Conservation (phyloP, 2,329 filamentous ascomycete genomes). For the Neofusicoccum cordaticola region DNA sequence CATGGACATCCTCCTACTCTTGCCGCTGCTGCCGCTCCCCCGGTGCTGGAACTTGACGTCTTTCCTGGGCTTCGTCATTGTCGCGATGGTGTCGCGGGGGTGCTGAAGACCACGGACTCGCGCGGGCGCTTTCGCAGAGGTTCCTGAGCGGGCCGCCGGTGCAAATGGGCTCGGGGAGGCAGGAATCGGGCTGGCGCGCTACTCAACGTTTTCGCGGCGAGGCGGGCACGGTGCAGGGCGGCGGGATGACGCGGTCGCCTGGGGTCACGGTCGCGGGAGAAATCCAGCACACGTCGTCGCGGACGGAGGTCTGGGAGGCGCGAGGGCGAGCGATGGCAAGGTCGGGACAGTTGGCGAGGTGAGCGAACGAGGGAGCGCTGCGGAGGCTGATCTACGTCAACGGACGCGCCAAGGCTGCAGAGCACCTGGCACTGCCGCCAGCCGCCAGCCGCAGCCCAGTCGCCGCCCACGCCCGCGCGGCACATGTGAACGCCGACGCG, state of each 20-base stretch:
- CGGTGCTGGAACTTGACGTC: conserved; percentile 57
- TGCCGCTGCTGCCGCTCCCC: conserved; percentile 47
- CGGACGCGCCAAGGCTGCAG: conserved; percentile 15
- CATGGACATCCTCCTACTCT: conserved; percentile 63
- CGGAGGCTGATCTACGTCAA: conserved; percentile 17
- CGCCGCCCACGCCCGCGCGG: background rate
- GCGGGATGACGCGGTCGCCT: background rate
- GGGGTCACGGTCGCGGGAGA: background rate
- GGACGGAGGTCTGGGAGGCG: background rate
- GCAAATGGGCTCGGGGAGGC: background rate
- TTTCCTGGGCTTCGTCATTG: conserved; percentile 43
- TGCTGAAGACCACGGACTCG: background rate
- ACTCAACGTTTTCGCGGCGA: background rate
- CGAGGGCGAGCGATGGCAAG: background rate
- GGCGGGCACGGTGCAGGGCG: background rate
- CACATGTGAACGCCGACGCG: conserved; percentile 15
- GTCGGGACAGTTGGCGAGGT: background rate
- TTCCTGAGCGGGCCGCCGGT: background rate
- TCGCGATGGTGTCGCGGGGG: background rate
- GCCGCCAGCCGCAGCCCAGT: background rate
- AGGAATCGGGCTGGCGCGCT: background rate
- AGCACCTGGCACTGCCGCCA: background rate
- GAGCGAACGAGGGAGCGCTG: conserved; percentile 10
- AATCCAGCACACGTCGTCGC: background rate
- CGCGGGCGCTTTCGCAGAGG: background rate